Evolutionary conservation across 768 basidiomycete species (phyloP).

Genomic region (Xerocomellus dryophilus): DNA sequence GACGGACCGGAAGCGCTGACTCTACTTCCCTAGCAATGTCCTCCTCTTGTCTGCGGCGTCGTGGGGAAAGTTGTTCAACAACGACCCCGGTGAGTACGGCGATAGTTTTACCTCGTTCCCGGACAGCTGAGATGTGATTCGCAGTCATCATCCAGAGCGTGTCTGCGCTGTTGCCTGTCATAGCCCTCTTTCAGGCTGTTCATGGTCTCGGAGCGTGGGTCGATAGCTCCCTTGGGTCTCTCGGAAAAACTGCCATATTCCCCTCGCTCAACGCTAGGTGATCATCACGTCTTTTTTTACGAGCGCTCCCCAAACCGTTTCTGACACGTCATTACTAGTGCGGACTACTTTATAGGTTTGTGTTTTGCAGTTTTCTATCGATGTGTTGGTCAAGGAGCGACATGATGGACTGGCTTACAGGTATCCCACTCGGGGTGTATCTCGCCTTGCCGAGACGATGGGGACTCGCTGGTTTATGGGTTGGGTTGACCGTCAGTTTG

Average conservation of each 20-base stretch:
- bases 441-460: slow-evolving; percentile 17
- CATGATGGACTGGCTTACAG: slow-evolving; percentile 23
- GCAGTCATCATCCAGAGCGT: slow-evolving; percentile 44
- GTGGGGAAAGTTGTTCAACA: slow-evolving; percentile 62
- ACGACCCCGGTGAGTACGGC: slow-evolving; percentile 39
- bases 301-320: not conserved
- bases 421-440: slow-evolving; percentile 28
- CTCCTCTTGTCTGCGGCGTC: slow-evolving; percentile 44
- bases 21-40: slow-evolving; percentile 30
- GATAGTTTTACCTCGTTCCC: not conserved
- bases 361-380: not conserved
- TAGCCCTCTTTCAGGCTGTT: slow-evolving; percentile 25
- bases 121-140: not conserved
- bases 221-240: slow-evolving; percentile 15
- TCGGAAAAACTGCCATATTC: slow-evolving; percentile 22
- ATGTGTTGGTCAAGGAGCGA: not conserved
- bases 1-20: not conserved
- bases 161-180: slow-evolving; percentile 49
- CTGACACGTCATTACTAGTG: slow-evolving; percentile 8
- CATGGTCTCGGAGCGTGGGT: slow-evolving; percentile 23
- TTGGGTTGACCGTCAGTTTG: slow-evolving; percentile 22
- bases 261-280: slow-evolving; percentile 26
- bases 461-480: slow-evolving; percentile 28
- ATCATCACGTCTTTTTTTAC: not conserved
- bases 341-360: slow-evolving; percentile 33